Percentiles rank a stretch among this genome's conserved stretches.
Conservation (phyloP, 257 asterid species). For the Solanum sejunctum region DNA sequence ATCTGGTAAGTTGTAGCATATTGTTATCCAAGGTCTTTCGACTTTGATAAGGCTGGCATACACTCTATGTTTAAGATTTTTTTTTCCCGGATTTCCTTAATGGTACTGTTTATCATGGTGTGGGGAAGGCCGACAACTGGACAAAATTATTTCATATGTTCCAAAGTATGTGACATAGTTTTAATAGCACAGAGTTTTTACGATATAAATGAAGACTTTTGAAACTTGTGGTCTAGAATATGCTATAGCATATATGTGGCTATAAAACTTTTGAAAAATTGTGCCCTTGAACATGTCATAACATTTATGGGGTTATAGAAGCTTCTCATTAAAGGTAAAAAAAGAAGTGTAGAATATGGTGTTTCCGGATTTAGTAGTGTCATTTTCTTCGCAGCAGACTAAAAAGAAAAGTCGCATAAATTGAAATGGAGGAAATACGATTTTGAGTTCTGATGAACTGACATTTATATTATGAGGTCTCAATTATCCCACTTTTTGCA, state of each 20-base stretch:
- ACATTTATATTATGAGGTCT: neutral
- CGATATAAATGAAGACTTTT: neutral
- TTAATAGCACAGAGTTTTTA: neutral
- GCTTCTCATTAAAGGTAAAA: neutral
- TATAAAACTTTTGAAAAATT: neutral
- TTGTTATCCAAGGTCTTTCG: neutral
- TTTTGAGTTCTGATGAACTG: neutral
- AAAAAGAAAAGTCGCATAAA: neutral
- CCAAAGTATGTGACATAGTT: neutral
- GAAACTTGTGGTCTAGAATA: neutral
- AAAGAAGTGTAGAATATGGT: neutral
- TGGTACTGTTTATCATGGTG: neutral
- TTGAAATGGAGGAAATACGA: neutral
- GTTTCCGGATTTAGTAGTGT: neutral
- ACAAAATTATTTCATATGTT: neutral
- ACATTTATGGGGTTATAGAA: neutral
- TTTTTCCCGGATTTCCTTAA: neutral
- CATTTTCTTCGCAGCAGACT: neutral
- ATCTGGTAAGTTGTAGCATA: constrained; percentile 7
- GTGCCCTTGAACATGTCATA: neutral
- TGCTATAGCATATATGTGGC: neutral
- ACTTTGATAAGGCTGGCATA: neutral
- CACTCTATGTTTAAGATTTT: neutral
- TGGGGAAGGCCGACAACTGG: neutral
- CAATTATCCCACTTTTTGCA: neutral